Base-by-base conservation (phyloP, 1,284 basidiomycete genomes). In the Apiotrichum gracile region DNA sequence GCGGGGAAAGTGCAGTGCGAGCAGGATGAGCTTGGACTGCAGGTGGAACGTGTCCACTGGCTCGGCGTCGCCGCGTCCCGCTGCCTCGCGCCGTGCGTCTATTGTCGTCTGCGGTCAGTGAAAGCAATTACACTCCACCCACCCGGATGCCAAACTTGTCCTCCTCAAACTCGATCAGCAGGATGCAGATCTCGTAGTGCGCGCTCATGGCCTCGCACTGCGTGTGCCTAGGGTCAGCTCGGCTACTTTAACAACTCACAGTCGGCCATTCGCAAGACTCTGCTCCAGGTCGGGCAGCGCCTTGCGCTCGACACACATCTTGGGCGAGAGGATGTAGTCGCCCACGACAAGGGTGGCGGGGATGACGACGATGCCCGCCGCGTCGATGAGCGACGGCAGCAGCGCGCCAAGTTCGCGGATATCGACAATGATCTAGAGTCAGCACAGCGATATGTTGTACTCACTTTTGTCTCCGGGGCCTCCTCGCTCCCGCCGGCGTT, bases 91-190 rank as follows among this genome's bases (percentile, higher is more conserved):
- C 65, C 81, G 17, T 75, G 78, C 67, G 44, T 74, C 70, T 53
- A 69, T 67, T 40, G 63, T 61, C 2, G 66, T 72, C 82, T 81
- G 71, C 83, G 84, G 39, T 33, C 12, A 9, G 8, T 76, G 83
- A 85, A 56, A 16, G 7, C 19, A 19, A 33, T 7, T 21, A 24
- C 2, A 19, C 17, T 14, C 16, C 29, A 72, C 80, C 55, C 65
- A 89, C 91, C 72, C 90, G 85, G 14, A 97, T 79, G 0, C 90
- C 88, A 72, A 97, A 98, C 66, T 94, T 96, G 73, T 96, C 88
- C 73, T 97, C 91, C 66, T 97, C 94, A 63, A 98, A 99, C 69
- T 99, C 94, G 65, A 98, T 97, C n/a, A 98, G 80, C 16, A 98
- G 77, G 50, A 98, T 83, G 0, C 93, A 92, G 40, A 88, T 85